Conservation (phyloP, 2,329 filamentous ascomycete species). For the Verticillium nonalfalfae region DNA sequence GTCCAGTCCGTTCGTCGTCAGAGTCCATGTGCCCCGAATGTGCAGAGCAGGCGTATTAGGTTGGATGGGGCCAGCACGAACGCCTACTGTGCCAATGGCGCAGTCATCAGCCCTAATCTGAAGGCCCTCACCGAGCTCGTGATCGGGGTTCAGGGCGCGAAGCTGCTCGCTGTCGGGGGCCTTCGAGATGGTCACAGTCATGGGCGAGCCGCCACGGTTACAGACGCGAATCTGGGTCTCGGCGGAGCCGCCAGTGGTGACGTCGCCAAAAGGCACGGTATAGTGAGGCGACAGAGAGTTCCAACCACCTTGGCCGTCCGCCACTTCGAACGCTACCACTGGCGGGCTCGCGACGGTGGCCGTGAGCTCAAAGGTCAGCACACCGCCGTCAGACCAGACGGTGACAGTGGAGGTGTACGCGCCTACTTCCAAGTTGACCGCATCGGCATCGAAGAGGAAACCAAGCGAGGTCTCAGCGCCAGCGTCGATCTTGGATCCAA, state of each 20-base stretch:
- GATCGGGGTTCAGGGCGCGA: slow-evolving; percentile 21
- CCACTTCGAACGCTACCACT: slow-evolving; percentile 24
- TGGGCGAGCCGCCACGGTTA: slow-evolving; percentile 26
- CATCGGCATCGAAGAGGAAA: slow-evolving; percentile 21
- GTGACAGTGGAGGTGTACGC: slow-evolving; percentile 23
- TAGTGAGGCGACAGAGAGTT: slow-evolving; percentile 7
- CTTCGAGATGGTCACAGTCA: slow-evolving; percentile 30
- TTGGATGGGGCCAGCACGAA: slow-evolving; percentile 20
- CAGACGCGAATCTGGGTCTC: slow-evolving; percentile 24
- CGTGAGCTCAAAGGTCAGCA: slow-evolving; percentile 21
- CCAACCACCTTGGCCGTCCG: slow-evolving; percentile 25
- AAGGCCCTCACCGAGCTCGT: slow-evolving; percentile 25
- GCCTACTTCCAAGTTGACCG: slow-evolving; percentile 9
- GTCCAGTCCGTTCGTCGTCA: slow-evolving; percentile 32
- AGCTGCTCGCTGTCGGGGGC: slow-evolving; percentile 23
- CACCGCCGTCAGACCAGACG: slow-evolving; percentile 28
- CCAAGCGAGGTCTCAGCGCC: slow-evolving; percentile 16
- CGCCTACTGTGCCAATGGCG: slow-evolving; percentile 21
- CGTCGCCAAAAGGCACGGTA: slow-evolving; percentile 23
- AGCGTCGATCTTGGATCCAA: slow-evolving; percentile 20
- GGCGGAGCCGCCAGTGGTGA: slow-evolving; percentile 19
- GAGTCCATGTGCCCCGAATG: slow-evolving; percentile 25
- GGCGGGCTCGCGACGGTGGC: slow-evolving; percentile 25
- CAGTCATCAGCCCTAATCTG: slow-evolving; percentile 22
- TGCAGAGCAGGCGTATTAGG: slow-evolving; percentile 21